Conservation (phyloP, 371 early-diverging fungal species). For the Mortierella sp. region DNA sequence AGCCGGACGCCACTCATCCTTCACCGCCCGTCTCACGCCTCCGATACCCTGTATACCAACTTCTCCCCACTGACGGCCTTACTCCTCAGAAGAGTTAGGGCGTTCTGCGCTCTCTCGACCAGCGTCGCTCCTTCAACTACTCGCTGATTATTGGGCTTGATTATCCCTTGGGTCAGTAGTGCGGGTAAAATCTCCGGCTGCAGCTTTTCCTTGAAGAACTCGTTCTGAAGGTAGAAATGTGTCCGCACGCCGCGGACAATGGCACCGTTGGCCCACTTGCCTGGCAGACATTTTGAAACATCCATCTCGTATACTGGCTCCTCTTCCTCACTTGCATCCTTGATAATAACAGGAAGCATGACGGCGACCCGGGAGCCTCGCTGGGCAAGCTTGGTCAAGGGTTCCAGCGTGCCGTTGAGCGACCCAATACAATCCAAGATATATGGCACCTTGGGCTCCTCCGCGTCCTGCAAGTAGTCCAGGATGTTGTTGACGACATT, state of each 20-base stretch:
- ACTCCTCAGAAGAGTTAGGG: constrained; percentile 25
- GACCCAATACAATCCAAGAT: constrained; percentile 33
- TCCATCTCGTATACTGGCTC: constrained; percentile 39
- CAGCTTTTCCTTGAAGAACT: constrained; percentile 31
- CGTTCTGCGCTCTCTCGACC: constrained; percentile 33
- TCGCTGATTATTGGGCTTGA: constrained; percentile 23
- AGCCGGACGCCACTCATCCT: not conserved
- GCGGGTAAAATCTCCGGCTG: constrained; percentile 35
- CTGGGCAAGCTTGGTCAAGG: constrained; percentile 30
- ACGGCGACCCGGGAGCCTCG: constrained; percentile 27
- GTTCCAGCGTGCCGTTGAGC: constrained; percentile 28
- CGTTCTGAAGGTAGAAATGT: constrained; percentile 32
- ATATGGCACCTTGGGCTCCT: constrained; percentile 25
- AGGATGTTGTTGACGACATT: constrained; percentile 23
- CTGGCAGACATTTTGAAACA: constrained; percentile 22
- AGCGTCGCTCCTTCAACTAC: constrained; percentile 29
- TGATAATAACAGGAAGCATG: constrained; percentile 33
- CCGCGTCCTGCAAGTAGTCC: constrained; percentile 20
- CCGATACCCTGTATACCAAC: constrained; percentile 28
- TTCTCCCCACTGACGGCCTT: constrained; percentile 32
- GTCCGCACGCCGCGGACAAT: constrained; percentile 35
- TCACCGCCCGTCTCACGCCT: constrained; percentile 19
- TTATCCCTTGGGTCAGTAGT: constrained; percentile 19
- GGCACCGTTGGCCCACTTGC: constrained; percentile 25
- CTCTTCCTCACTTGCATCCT: constrained; percentile 29